Conservation (phyloP, 176 grass and related monocot genomes). For the Miscanthus lutarioriparius region DNA sequence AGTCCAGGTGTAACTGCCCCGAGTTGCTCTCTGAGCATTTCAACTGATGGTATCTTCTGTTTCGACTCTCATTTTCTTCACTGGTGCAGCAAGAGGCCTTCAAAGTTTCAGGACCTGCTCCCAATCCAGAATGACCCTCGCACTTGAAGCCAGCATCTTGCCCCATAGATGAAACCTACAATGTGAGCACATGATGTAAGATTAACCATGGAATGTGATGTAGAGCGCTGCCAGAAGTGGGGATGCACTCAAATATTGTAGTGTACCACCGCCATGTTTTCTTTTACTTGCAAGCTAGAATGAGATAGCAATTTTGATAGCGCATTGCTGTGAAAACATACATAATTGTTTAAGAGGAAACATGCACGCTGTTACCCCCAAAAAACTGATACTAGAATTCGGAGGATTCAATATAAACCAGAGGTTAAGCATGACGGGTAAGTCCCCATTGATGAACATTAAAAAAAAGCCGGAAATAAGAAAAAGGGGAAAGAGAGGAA, state of each 20-base stretch:
- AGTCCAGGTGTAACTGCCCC: constrained; percentile 27
- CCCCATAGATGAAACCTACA: constrained; percentile 56
- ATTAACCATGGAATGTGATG: constrained; percentile 1
- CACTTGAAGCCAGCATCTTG: constrained; percentile 47
- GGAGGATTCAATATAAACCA: neutral
- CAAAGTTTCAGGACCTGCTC: constrained; percentile 17
- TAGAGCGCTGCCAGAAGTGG: neutral
- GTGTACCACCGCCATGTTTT: neutral
- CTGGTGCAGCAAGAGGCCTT: constrained; percentile 21
- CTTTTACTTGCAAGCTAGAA: neutral
- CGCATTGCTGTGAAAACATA: neutral
- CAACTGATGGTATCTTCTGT: constrained; percentile 45
- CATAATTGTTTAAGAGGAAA: neutral
- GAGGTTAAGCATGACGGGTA: neutral
- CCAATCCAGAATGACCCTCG: neutral
- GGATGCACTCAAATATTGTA: neutral
- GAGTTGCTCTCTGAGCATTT: constrained; percentile 55
- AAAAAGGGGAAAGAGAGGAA: neutral
- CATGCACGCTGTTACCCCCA: neutral
- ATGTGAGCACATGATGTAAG: constrained; percentile 1
- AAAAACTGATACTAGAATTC: neutral
- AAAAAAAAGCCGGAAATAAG: neutral
- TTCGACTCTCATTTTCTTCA: constrained; percentile 14
- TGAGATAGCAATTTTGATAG: neutral
- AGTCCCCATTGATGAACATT: neutral